Conservation (phyloP, 495 filamentous ascomycete genomes). For the Cudoniella acicularis region DNA sequence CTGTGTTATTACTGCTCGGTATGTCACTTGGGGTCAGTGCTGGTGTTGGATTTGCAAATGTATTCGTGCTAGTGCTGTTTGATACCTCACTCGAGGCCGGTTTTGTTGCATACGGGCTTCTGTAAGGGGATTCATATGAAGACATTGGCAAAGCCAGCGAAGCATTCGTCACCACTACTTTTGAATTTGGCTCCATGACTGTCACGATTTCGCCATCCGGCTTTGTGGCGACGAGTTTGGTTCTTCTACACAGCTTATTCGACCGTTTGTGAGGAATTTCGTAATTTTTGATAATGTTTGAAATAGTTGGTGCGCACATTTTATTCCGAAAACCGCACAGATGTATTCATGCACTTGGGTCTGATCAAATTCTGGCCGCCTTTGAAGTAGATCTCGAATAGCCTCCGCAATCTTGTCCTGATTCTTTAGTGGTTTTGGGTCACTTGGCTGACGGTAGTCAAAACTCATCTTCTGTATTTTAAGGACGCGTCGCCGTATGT, state of each 20-base stretch:
- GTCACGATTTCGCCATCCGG: background rate
- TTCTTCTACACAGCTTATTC: constrained; percentile 9
- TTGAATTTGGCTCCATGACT: no score
- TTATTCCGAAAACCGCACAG: background rate
- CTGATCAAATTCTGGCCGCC: constrained; percentile 3
- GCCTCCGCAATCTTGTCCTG: constrained; percentile 2
- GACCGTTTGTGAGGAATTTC: constrained; percentile 13
- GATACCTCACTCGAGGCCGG: no score
- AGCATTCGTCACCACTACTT: no score
- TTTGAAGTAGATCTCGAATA: background rate
- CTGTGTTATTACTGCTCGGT: no score
- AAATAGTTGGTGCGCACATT: constrained; percentile 4
- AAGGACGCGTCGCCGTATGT: constrained; percentile 9
- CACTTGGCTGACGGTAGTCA: constrained; percentile 4
- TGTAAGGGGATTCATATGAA: no score
- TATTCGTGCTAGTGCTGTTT: no score
- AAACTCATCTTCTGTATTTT: background rate
- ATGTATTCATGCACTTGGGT: background rate
- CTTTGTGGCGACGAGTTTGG: constrained; percentile 5
- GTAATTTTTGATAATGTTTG: constrained; percentile 11
- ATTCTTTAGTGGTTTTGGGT: background rate
- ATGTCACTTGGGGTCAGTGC: no score
- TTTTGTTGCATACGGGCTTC: no score
- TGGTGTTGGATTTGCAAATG: no score
- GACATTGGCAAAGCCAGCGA: no score